These are phyloP conservation scores for Trichoderma hamatum DNA, from an alignment of 2,329 filamentous ascomycete species.

Conservation along the genomic window DNA sequence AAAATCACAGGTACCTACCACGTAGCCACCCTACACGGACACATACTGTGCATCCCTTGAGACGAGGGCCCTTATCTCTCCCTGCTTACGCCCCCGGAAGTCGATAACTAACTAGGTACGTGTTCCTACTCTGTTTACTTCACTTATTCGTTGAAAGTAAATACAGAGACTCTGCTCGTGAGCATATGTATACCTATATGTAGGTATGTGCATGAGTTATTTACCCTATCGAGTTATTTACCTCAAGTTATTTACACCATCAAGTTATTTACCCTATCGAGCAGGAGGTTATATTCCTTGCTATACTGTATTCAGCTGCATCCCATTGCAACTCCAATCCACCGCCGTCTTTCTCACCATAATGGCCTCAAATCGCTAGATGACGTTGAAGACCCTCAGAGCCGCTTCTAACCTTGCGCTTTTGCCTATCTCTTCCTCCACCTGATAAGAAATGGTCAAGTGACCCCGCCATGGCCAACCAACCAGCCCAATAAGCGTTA, in stretches of 20 bases:
- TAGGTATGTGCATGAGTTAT: not conserved
- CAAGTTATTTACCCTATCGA: not conserved
- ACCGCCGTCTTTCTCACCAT: not conserved
- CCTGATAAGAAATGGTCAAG: constrained; percentile 14
- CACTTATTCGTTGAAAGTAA: not conserved
- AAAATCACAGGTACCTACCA: not conserved
- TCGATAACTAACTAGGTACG: not conserved
- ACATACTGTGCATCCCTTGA: not conserved
- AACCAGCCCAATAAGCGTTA: constrained; percentile 17
- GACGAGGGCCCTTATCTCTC: not conserved
- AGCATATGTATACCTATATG: not conserved
- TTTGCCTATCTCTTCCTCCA: constrained; percentile 14
- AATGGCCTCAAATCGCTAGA: constrained; percentile 2
- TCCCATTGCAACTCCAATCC: not conserved
- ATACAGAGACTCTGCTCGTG: not conserved
- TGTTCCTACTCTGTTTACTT: not conserved
- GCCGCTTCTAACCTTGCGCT: constrained; percentile 14
- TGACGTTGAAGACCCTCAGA: constrained; percentile 21
- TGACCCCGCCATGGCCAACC: constrained; percentile 15
- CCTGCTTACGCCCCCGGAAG: constrained; percentile 1
- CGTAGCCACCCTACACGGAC: too few relatives aligned
- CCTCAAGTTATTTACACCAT: too few relatives aligned
- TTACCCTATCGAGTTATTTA: too few relatives aligned
- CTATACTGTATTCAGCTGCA: not conserved
- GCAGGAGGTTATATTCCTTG: not conserved